A percentile compares a stretch with the other conserved stretches of the same genome.
phyloP scores from a whole-genome alignment of 345 rosid genomes.

The Eutrema heterophyllum region DNA sequence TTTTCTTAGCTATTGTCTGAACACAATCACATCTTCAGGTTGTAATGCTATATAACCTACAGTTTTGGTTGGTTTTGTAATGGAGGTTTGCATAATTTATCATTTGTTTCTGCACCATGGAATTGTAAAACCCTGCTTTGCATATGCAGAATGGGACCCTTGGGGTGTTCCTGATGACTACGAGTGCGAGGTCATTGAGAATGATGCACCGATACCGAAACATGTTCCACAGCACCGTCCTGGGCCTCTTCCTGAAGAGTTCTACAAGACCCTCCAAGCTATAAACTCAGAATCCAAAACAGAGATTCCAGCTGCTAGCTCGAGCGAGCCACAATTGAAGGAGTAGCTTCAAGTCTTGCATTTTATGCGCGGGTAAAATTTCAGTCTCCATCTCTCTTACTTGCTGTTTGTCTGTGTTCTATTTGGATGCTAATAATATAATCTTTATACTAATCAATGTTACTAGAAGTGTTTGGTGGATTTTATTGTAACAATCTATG shows the following conservation, averaged over 20 bases:
- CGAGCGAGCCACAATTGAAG: constrained; percentile 38
- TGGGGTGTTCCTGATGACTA: constrained; percentile 95
- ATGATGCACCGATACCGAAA: constrained; percentile 76
- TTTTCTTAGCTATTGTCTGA: not conserved
- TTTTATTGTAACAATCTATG: not conserved
- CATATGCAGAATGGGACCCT: constrained; percentile 77
- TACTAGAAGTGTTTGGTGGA: not conserved
- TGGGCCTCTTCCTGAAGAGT: constrained; percentile 82
- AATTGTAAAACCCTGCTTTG: not conserved
- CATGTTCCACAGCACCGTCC: constrained; percentile 82
- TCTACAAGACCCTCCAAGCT: constrained; percentile 58
- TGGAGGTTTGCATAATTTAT: not conserved
- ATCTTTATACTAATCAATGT: not conserved
- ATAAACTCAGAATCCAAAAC: constrained; percentile 6
- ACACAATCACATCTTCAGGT: not conserved
- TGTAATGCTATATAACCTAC: not conserved
- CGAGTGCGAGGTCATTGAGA: constrained; percentile 72
- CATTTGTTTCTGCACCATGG: not conserved
- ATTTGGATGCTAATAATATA: not conserved
- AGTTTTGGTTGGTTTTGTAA: not conserved
- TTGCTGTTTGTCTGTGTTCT: not conserved
- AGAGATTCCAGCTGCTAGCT: constrained; percentile 29
- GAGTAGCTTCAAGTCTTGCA: constrained; percentile 26
- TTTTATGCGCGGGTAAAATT: not conserved
- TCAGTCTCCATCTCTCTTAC: not conserved